A percentile compares a stretch with the other conserved stretches of the same genome.
These are phyloP conservation scores for Monilinia fructicola DNA, from an alignment of 2,329 filamentous ascomycete genomes.

Conservation along the genomic window DNA sequence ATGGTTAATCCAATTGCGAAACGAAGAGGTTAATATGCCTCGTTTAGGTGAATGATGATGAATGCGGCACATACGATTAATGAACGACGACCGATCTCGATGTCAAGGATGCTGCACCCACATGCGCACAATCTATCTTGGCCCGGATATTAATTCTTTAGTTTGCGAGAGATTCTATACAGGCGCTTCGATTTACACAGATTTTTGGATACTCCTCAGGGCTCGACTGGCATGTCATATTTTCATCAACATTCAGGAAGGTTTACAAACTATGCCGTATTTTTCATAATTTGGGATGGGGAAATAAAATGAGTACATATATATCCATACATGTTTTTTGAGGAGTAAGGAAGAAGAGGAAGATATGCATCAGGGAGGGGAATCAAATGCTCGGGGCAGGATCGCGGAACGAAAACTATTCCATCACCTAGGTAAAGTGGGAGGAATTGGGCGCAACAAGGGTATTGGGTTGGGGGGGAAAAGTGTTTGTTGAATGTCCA, in stretches of 20 bases:
- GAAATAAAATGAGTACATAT: constrained; percentile 8
- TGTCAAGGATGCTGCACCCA: background rate
- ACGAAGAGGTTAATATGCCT: constrained; percentile 16
- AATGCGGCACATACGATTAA: constrained; percentile 7
- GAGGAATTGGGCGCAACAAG: background rate
- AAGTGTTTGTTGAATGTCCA: background rate
- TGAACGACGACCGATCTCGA: background rate
- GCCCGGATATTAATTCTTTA: constrained; percentile 7
- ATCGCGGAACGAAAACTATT: background rate
- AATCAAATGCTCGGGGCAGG: background rate
- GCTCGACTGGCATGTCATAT: background rate
- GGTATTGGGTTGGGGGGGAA: background rate
- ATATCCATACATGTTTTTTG: background rate
- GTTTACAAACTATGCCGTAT: background rate
- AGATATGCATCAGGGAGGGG: background rate
- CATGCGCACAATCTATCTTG: background rate
- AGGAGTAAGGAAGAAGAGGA: background rate
- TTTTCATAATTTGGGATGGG: background rate
- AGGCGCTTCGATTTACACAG: background rate
- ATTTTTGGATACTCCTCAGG: background rate
- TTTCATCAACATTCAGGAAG: background rate
- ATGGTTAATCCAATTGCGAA: constrained; percentile 24
- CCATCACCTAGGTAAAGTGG: background rate
- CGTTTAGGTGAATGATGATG: background rate
- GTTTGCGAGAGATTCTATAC: background rate